A percentile compares a stretch with the other conserved stretches of the same genome.
These are phyloP conservation scores for Starmerella floricola DNA, from an alignment of 805 yeast species.

Conservation along the genomic window DNA sequence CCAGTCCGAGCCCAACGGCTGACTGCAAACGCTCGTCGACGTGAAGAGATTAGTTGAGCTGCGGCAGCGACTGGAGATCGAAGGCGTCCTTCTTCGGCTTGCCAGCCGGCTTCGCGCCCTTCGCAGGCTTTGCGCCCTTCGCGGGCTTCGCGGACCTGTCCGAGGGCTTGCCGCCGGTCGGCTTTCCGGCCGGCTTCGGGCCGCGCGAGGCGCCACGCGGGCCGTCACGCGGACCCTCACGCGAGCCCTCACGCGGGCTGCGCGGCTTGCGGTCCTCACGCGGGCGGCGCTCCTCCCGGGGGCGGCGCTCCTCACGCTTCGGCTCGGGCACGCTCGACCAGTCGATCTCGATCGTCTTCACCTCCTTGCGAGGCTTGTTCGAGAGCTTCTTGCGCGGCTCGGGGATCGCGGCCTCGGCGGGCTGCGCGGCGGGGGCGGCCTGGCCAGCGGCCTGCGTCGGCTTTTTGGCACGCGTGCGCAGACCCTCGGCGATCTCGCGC, in stretches of 20 bases:
- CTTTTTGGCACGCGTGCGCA: conserved; percentile 30
- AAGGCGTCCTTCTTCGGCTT: conserved; percentile 11
- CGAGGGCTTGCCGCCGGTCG: background rate
- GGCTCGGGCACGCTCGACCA: too few relatives aligned
- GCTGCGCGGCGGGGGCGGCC: conserved; percentile 39
- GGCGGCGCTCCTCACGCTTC: conserved; percentile 25
- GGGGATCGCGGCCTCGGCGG: conserved; percentile 39
- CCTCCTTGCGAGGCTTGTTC: conserved; percentile 66
- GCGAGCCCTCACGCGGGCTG: conserved; percentile 10
- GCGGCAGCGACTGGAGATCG: conserved; percentile 22
- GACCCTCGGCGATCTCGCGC: conserved; percentile 33
- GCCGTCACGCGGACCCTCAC: conserved; percentile 1
- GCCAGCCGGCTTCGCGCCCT: conserved; percentile 14
- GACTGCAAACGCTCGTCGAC: background rate
- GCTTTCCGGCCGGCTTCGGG: background rate
- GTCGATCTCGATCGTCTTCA: conserved; percentile 41
- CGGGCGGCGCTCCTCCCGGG: conserved; percentile 3
- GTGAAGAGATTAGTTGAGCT: conserved; percentile 11
- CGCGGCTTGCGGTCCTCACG: conserved; percentile 22
- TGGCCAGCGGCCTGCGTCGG: conserved; percentile 24
- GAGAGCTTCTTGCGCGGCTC: conserved; percentile 58
- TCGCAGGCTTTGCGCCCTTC: conserved; percentile 23
- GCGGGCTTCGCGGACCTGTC: conserved; percentile 24
- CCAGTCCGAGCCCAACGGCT: too few relatives aligned
- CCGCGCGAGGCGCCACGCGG: background rate